Evolutionary conservation across 78 protist genomes (phyloP).

Genomic region (Diacronema lutheri): DNA sequence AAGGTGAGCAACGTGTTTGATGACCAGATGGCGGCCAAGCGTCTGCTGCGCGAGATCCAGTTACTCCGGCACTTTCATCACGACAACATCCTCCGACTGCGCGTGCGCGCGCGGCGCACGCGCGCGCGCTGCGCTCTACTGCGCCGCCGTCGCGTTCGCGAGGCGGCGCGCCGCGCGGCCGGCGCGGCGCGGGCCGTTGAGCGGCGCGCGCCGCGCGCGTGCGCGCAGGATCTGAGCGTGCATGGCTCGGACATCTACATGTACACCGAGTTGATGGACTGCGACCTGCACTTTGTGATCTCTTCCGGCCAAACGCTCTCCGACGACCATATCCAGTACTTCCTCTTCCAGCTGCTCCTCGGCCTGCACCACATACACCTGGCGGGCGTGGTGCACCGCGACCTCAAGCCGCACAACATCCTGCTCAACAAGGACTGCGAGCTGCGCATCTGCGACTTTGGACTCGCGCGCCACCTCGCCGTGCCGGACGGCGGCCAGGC

Average conservation of each 20-base stretch:
- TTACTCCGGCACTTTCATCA: slow-evolving; percentile 35
- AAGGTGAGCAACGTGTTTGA: slow-evolving; percentile 20
- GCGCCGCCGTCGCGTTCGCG: too few relatives aligned
- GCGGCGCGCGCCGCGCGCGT: too few relatives aligned
- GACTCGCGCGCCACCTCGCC: slow-evolving; percentile 25
- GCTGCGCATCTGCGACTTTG: slow-evolving; percentile 38
- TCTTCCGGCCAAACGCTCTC: slow-evolving; percentile 13
- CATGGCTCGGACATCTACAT: slow-evolving; percentile 56
- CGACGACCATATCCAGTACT: slow-evolving; percentile 25
- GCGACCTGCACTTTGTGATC: slow-evolving; percentile 61
- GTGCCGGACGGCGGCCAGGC: background rate
- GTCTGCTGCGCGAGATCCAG: slow-evolving; percentile 42
- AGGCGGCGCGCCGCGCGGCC: too few relatives aligned
- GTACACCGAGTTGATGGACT: slow-evolving; percentile 89
- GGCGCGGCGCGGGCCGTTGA: too few relatives aligned
- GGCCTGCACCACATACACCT: slow-evolving; percentile 41
- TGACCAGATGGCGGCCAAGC: slow-evolving; percentile 15
- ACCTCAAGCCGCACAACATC: slow-evolving; percentile 49
- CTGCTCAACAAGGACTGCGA: slow-evolving; percentile 52
- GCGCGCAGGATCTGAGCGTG: background rate
- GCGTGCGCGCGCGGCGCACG: background rate
- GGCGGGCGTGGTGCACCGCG: slow-evolving; percentile 44
- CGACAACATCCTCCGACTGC: slow-evolving; percentile 23
- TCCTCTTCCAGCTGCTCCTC: slow-evolving; percentile 39
- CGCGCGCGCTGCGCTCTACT: too few relatives aligned